Evolutionary conservation across 2,329 filamentous ascomycete genomes (phyloP), one percentile per base, ranked within the genome.

Genomic region (Amphichorda felina): DNA sequence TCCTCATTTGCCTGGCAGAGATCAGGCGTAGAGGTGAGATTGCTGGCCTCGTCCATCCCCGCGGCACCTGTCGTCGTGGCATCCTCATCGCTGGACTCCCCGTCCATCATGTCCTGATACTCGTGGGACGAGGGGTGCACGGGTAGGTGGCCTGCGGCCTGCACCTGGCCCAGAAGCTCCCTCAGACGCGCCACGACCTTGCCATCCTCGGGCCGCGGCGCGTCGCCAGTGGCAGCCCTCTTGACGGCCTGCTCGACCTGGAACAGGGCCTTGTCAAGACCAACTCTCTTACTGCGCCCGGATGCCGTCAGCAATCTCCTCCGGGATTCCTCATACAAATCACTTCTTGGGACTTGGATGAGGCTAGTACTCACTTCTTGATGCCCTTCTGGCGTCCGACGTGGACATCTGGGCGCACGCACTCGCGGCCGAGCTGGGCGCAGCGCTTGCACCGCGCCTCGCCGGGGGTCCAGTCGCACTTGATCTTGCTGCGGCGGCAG

Each of bases 321-420:
- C 22, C 10, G 15, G 27, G 22, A 10, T 22, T 10, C 28, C 9
- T 10, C 5, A 5, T 22, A 13, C 8, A 8, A 25, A 25, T 13
- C 24, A 25, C 13, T 25, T 13, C n/a, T n/a, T n/a, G n/a, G n/a
- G n/a, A 25, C 24, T 25, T 25, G 8, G 13, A 25, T 25, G 24
- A 13, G 8, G 13, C 8, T 25, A 13, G 24, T 31, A 45, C 63
- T 56, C 56, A 80, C 80, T 85, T 85, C 54, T 84, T 85, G 40
- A 84, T 79, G 16, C 80, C 81, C 50, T 84, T 84, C 49, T 82
- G 79, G 34, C 81, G 65, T 7, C 80, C 80, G 4, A 82, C 70
- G 41, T 83, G 79, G 49, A 83, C 82, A n/a, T 71, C 71, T n/a
- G 70, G 79, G 3, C 82, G 73, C 5, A 82, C 60, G 50, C 80